Conservation (phyloP, 345 rosid genomes). For the Hypericum androsaemum region DNA sequence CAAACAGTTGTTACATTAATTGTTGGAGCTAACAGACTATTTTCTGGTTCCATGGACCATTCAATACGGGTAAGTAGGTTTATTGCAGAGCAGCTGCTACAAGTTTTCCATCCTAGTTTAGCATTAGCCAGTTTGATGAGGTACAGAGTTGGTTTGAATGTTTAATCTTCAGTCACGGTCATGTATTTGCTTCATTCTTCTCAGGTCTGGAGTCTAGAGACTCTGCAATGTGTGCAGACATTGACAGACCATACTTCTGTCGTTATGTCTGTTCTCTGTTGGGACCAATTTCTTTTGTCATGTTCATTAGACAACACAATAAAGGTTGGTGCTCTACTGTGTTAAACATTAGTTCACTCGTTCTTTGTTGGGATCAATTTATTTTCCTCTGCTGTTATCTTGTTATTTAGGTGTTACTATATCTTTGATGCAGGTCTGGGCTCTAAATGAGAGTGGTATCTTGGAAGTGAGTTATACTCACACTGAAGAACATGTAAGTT, state of each 20-base stretch:
- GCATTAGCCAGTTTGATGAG: not conserved
- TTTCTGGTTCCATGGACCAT: slow-evolving; percentile 95
- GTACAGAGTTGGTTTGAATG: not conserved
- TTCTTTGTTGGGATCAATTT: not conserved
- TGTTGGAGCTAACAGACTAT: slow-evolving; percentile 85
- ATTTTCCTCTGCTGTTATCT: not conserved
- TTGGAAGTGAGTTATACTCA: slow-evolving; percentile 91
- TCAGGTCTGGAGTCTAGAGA: slow-evolving; percentile 90
- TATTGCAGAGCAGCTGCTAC: not conserved
- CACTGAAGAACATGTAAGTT: slow-evolving; percentile 73
- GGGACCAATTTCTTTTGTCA: slow-evolving; percentile 96
- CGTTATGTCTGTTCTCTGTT: slow-evolving; percentile 94
- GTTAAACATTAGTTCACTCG: not conserved
- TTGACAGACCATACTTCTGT: slow-evolving; percentile 66
- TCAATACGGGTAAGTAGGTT: slow-evolving; percentile 51
- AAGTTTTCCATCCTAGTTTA: no score
- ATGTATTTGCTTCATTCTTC: slow-evolving; percentile 6
- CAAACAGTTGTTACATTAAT: slow-evolving; percentile 73
- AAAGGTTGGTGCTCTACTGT: slow-evolving; percentile 40
- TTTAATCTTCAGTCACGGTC: not conserved
- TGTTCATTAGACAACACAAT: slow-evolving; percentile 87
- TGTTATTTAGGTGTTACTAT: not conserved
- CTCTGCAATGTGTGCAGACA: slow-evolving; percentile 80
- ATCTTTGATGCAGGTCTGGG: slow-evolving; percentile 62
- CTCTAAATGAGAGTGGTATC: slow-evolving; percentile 76